phyloP scores from a whole-genome alignment of 805 yeast genomes.

The Cyberlindnera petersonii region DNA sequence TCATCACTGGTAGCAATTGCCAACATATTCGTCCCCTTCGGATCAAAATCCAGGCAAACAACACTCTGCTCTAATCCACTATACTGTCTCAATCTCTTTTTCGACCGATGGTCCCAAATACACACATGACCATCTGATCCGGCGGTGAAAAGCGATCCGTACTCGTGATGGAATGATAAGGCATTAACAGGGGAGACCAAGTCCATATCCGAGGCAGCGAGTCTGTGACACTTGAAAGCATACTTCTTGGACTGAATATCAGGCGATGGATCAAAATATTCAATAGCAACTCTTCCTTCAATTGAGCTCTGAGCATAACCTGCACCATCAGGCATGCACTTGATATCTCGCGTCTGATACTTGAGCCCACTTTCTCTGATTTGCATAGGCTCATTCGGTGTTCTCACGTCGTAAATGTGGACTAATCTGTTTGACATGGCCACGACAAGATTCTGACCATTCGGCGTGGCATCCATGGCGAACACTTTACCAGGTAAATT shows the following conservation, averaged over 20 bases:
- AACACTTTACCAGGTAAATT: constrained; percentile 49
- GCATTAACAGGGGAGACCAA: constrained; percentile 74
- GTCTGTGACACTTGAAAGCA: constrained; percentile 81
- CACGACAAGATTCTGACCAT: constrained; percentile 39
- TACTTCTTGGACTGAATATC: constrained; percentile 44
- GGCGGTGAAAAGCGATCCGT: constrained; percentile 80
- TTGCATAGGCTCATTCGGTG: constrained; percentile 41
- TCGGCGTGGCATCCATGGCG: constrained; percentile 52
- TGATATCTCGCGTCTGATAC: constrained; percentile 57
- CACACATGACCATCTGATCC: constrained; percentile 89
- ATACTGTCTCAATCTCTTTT: constrained; percentile 71
- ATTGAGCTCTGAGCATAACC: constrained; percentile 69
- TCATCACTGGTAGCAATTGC: constrained; percentile 50
- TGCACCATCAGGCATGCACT: constrained; percentile 47
- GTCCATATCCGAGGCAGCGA: constrained; percentile 42
- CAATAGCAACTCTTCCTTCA: constrained; percentile 81
- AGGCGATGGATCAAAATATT: constrained; percentile 52
- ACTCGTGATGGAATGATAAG: constrained; percentile 69
- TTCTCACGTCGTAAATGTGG: constrained; percentile 54
- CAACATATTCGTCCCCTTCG: constrained; percentile 29
- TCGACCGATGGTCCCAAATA: constrained; percentile 84
- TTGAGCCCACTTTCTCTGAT: constrained; percentile 61
- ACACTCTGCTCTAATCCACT: constrained; percentile 49
- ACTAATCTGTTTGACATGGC: constrained; percentile 52
- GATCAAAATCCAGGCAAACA: constrained; percentile 36